These are phyloP conservation scores for Lactarius vividus DNA, from an alignment of 768 basidiomycete genomes.

Conservation along the genomic window DNA sequence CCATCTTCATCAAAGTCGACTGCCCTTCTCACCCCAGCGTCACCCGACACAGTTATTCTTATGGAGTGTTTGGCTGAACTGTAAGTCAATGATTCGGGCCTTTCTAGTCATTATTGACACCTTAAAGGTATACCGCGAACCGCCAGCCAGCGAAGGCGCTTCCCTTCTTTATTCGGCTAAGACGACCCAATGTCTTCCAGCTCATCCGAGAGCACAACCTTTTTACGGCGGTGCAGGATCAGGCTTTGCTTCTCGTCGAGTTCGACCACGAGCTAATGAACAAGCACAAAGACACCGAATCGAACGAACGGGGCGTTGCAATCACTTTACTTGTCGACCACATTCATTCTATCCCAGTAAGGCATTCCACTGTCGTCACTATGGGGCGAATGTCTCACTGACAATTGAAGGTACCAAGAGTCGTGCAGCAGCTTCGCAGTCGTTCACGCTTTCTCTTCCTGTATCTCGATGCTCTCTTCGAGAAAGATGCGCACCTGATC, in stretches of 20 bases:
- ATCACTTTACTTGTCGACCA: conserved; percentile 89
- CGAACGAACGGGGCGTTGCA: conserved; percentile 62
- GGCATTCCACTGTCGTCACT: conserved; percentile 29
- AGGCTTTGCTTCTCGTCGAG: conserved; percentile 87
- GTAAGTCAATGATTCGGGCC: conserved; percentile 40
- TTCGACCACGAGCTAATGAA: conserved; percentile 88
- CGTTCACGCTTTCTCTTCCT: conserved; percentile 84
- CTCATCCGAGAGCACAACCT: conserved; percentile 92
- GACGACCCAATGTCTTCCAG: conserved; percentile 87
- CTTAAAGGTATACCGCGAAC: conserved; percentile 73
- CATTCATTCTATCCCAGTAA: conserved; percentile 91
- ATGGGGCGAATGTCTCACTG: background rate
- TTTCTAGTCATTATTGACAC: conserved; percentile 11
- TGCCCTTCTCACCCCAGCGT: conserved; percentile 34
- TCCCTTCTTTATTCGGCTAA: conserved; percentile 82
- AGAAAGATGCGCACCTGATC: conserved; percentile 79
- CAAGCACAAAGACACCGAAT: conserved; percentile 44
- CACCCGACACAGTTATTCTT: conserved; percentile 57
- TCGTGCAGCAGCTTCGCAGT: conserved; percentile 79
- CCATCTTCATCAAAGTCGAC: conserved; percentile 45
- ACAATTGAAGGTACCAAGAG: conserved; percentile 69
- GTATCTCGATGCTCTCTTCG: conserved; percentile 87
- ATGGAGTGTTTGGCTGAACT: conserved; percentile 95
- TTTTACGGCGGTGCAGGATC: conserved; percentile 93
- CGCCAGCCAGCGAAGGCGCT: conserved; percentile 94